These are phyloP conservation scores for Dendrocalamus latiflorus DNA, from an alignment of 202 grass and related monocot genomes.

Conservation along the genomic window DNA sequence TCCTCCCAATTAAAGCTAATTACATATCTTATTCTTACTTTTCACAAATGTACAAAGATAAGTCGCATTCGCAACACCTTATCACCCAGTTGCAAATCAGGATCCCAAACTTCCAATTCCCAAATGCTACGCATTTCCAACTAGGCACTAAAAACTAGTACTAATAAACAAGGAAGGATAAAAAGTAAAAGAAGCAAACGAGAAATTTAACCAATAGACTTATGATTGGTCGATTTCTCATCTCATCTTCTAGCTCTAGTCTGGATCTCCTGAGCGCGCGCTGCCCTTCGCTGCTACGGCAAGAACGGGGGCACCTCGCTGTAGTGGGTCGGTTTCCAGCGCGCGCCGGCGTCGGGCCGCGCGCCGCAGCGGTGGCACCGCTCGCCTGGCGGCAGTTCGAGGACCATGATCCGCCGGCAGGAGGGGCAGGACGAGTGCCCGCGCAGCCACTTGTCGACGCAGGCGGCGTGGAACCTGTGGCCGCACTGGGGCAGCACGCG, in stretches of 20 bases:
- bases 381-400: constrained; percentile 30
- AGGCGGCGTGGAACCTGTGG: constrained; percentile 79
- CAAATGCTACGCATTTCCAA: not conserved
- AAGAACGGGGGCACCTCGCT: constrained; percentile 34
- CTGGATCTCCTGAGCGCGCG: not conserved
- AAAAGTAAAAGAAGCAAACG: not conserved
- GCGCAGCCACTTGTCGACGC: constrained; percentile 74
- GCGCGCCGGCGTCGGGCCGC: not conserved
- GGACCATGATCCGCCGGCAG: constrained; percentile 39
- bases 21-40: not conserved
- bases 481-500: constrained; percentile 67
- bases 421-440: constrained; percentile 58
- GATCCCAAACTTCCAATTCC: not conserved
- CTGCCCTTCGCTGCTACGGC: not conserved
- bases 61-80: not conserved
- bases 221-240: not conserved
- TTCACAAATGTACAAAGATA: constrained; percentile 37
- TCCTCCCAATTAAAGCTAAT: not conserved
- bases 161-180: not conserved
- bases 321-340: constrained; percentile 33
- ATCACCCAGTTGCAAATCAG: not conserved
- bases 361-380: constrained; percentile 39
- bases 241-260: not conserved
- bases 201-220: constrained; percentile 19
- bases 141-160: not conserved